Percentiles rank a stretch among this genome's conserved stretches.
Conservation (phyloP, 148 eudicot genomes). For the Arctostaphylos glauca region DNA sequence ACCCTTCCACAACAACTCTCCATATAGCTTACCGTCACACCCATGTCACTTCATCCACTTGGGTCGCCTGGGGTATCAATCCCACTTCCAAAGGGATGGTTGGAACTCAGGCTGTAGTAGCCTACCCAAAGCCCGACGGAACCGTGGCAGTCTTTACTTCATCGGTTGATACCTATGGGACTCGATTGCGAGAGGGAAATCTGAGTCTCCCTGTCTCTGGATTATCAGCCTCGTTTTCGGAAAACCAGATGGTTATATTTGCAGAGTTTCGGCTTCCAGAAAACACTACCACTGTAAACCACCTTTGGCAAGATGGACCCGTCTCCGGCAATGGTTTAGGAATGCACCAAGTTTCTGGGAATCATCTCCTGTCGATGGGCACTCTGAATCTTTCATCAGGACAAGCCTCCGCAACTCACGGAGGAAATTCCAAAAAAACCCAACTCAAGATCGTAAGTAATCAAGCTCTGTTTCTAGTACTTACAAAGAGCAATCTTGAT, state of each 20-base stretch:
- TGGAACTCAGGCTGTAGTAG: background rate
- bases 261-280: background rate
- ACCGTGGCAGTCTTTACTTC: background rate
- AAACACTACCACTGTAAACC: background rate
- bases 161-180: background rate
- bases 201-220: background rate
- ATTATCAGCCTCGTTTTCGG: background rate
- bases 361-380: conserved; percentile 5
- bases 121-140: background rate
- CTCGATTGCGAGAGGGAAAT: background rate
- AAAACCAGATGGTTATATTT: background rate
- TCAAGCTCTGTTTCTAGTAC: background rate
- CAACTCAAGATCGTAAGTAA: too few relatives aligned
- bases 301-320: conserved; percentile 23
- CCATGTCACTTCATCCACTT: conserved; percentile 6
- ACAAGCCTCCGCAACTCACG: background rate
- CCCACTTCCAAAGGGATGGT: conserved; percentile 6
- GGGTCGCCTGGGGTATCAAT: conserved; percentile 25
- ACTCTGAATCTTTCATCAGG: conserved; percentile 7
- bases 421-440: too few relatives aligned
- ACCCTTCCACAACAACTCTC: conserved; percentile 22
- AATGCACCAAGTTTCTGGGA: conserved; percentile 2
- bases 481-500: too few relatives aligned
- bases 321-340: background rate
- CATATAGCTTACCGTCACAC: conserved; percentile 26